A percentile compares a stretch with the other conserved stretches of the same genome.
Evolutionary conservation across 805 yeast species (phyloP).

Genomic region (Metschnikowia henanensis): DNA sequence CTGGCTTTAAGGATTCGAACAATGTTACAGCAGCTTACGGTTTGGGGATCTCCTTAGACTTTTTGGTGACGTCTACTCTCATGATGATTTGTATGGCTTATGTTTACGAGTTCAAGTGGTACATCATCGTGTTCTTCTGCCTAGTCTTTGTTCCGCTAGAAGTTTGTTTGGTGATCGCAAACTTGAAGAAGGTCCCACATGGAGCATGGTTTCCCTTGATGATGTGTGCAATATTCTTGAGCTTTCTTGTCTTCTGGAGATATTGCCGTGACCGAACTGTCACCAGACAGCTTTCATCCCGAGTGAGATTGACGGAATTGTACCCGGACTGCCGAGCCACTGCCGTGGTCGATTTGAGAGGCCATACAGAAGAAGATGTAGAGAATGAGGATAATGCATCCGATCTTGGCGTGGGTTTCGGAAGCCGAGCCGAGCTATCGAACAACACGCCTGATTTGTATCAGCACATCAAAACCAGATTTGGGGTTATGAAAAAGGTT

Average conservation of each 20-base stretch:
- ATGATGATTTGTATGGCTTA: conserved; percentile 46
- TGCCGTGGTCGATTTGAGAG: conserved; percentile 21
- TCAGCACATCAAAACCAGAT: conserved; percentile 20
- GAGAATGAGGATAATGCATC: not conserved
- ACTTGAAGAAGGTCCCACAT: conserved; percentile 50
- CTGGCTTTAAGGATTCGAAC: conserved; percentile 50
- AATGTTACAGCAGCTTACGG: conserved; percentile 62
- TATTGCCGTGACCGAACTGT: conserved; percentile 45
- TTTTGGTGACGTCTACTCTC: conserved; percentile 50
- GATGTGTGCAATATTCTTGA: conserved; percentile 39
- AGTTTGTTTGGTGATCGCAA: conserved; percentile 45
- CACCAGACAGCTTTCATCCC: conserved; percentile 33
- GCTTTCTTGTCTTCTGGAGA: conserved; percentile 47
- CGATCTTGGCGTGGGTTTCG: conserved; percentile 2
- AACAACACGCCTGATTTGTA: not conserved
- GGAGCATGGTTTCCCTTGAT: conserved; percentile 65
- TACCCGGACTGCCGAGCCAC: conserved; percentile 27
- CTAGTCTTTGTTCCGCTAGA: conserved; percentile 49
- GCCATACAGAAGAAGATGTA: not conserved
- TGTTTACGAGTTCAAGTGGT: conserved; percentile 40
- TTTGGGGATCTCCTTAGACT: conserved; percentile 56
- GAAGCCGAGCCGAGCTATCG: not conserved
- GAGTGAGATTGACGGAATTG: conserved; percentile 36
- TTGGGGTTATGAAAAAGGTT: conserved; percentile 20
- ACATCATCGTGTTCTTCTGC: conserved; percentile 35